phyloP scores from a whole-genome alignment of 2,329 filamentous ascomycete genomes.

The Verticillium nubilum region DNA sequence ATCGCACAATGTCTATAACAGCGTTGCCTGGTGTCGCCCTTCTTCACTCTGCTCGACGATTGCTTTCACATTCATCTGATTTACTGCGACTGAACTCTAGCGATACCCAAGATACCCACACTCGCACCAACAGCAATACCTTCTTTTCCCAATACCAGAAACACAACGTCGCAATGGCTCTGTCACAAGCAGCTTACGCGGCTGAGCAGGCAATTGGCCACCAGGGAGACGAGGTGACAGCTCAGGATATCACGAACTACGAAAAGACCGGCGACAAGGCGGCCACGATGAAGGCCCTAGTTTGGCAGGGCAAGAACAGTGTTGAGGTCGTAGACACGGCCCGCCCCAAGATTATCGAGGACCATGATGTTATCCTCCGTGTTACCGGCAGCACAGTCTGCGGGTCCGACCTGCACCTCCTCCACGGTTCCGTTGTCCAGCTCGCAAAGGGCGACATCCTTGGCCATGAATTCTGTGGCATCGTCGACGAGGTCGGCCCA shows the following conservation, averaged over 20 bases:
- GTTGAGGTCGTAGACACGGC: slow-evolving; percentile 66
- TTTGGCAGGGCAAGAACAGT: slow-evolving; percentile 77
- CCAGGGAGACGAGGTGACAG: slow-evolving; percentile 55
- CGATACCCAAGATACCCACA: not conserved
- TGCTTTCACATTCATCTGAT: not conserved
- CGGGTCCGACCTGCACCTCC: slow-evolving; percentile 53
- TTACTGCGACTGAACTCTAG: not conserved
- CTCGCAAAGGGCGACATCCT: slow-evolving; percentile 61
- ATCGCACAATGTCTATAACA: not conserved
- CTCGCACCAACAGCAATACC: not conserved
- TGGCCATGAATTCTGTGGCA: slow-evolving; percentile 56
- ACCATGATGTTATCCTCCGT: slow-evolving; percentile 72
- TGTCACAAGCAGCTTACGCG: slow-evolving; percentile 61
- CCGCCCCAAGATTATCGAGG: slow-evolving; percentile 68
- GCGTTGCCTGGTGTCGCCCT: not conserved
- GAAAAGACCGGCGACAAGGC: slow-evolving; percentile 34
- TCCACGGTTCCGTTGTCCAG: slow-evolving; percentile 51
- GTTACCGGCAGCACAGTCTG: slow-evolving; percentile 61
- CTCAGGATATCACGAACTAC: slow-evolving; percentile 66
- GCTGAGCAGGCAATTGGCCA: slow-evolving; percentile 66
- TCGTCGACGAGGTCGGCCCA: slow-evolving; percentile 51
- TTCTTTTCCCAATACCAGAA: not conserved
- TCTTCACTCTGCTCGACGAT: not conserved
- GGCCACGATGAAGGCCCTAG: slow-evolving; percentile 72
- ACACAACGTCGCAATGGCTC: slow-evolving; percentile 38